Base-by-base conservation (phyloP, 2,329 filamentous ascomycete genomes). In the Talaromyces pinophilus region DNA sequence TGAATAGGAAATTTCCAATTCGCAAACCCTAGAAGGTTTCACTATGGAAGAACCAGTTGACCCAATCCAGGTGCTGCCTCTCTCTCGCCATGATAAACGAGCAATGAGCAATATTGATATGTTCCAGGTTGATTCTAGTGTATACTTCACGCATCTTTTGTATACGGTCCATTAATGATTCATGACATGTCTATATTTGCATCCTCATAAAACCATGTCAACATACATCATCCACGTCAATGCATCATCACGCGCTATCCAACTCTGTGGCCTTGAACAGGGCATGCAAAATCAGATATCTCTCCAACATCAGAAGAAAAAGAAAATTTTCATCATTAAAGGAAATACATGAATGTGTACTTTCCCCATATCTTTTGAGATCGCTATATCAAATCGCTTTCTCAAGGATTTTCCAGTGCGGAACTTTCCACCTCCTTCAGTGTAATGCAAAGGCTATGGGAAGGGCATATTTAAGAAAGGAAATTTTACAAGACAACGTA, bases 151-250 rank as follows among this genome's bases (percentile, higher is more conserved):
- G 46, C 7, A 35, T 19, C n/a, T 19, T n/a, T 28, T 11, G 4
- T 17, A 5, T 54, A 54, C 4, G 7, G 5, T 22, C n/a, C 13
- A 13, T 38, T 3, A 13, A 15, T 22, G 11, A 40, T 62, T 54
- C 60, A 54, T 54, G 60, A 62, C 61, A 52, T 42, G 61, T 63
- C 61, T 52, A 63, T 63, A 63, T 62, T 42, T 63, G 48, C 44
- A 54, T 63, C 61, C 19, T 63, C 61, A 63, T 55, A 63, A 55
- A 62, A 63, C 48, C 61, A 63, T 44, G 48, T 55, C 48, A 38
- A 55, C 48, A 44, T 62, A 52, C 60, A 62, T 63, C 22, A 44
- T 63, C 61, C 61, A 55, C n/a, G 15, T 42, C 48, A 63, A 44
- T 44, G 48, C 33, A 63, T 55, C 35, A 52, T 55, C 35, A 33